A percentile compares a stretch with the other conserved stretches of the same genome.
These are phyloP conservation scores for Aureobasidium melanogenum DNA, from an alignment of 2,329 filamentous ascomycete species.

Conservation along the genomic window DNA sequence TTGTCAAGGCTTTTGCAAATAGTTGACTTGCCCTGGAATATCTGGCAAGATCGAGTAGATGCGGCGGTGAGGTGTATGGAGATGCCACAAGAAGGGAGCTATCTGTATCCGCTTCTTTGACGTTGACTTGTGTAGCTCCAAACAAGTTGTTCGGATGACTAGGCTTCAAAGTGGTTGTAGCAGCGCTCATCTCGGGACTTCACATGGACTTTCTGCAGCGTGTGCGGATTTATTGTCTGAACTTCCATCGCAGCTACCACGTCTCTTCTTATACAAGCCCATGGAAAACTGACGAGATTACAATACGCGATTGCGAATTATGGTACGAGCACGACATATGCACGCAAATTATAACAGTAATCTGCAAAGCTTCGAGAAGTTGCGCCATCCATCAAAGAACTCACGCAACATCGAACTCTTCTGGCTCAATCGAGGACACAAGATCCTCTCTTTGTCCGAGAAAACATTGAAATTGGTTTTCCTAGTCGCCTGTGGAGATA, in stretches of 20 bases:
- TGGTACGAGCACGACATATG: background rate
- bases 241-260: background rate
- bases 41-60: background rate
- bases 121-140: too few species aligned
- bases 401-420: background rate
- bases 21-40: conserved; percentile 49
- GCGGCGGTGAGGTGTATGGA: background rate
- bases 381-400: background rate
- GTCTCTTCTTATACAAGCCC: too few species aligned
- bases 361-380: background rate
- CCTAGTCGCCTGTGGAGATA: too few species aligned
- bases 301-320: background rate
- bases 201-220: too few species aligned
- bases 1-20: conserved; percentile 61
- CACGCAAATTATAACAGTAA: too few species aligned
- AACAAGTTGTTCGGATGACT: background rate
- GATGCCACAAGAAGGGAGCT: background rate
- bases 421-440: too few species aligned
- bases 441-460: too few species aligned
- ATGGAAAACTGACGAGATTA: background rate
- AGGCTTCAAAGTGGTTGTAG: background rate
- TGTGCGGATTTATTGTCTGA: too few species aligned
- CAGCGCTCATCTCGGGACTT: background rate
- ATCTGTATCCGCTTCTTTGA: background rate
- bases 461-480: background rate